Conservation (phyloP, 768 basidiomycete species). For the Cyclocybe cylindracea region DNA sequence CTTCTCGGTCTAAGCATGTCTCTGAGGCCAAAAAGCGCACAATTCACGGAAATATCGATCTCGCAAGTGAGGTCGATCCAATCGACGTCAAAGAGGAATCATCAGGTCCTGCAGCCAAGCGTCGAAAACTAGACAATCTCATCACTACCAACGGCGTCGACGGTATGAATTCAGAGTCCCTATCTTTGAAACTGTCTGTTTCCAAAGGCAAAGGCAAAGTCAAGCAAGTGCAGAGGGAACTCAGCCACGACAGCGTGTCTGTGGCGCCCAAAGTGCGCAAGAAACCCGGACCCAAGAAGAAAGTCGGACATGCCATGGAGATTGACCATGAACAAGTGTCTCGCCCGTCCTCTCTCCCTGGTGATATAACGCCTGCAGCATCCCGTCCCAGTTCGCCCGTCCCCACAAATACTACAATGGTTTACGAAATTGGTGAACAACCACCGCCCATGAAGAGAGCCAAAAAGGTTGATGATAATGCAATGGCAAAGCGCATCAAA, state of each 20-base stretch:
- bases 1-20: constrained; percentile 38
- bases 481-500: constrained; percentile 75
- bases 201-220: constrained; percentile 57
- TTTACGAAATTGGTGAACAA: constrained; percentile 72
- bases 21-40: constrained; percentile 53
- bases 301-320: constrained; percentile 52
- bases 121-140: constrained; percentile 56
- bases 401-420: constrained; percentile 54
- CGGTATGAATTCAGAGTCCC: constrained; percentile 35
- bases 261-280: constrained; percentile 57
- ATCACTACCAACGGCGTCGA: constrained; percentile 49
- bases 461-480: constrained; percentile 72
- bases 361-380: constrained; percentile 69
- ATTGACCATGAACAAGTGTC: constrained; percentile 49
- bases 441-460: constrained; percentile 75
- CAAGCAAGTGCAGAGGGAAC: constrained; percentile 50
- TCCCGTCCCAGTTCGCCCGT: constrained; percentile 75
- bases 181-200: constrained; percentile 38
- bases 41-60: constrained; percentile 53
- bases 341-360: constrained; percentile 57
- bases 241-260: constrained; percentile 59
- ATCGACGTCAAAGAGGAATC: constrained; percentile 34
- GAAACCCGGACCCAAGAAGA: constrained; percentile 59
- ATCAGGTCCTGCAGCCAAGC: constrained; percentile 55
- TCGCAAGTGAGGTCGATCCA: constrained; percentile 55